Conservation (phyloP, 2,329 filamentous ascomycete species). For the Penicillium digitatum region DNA sequence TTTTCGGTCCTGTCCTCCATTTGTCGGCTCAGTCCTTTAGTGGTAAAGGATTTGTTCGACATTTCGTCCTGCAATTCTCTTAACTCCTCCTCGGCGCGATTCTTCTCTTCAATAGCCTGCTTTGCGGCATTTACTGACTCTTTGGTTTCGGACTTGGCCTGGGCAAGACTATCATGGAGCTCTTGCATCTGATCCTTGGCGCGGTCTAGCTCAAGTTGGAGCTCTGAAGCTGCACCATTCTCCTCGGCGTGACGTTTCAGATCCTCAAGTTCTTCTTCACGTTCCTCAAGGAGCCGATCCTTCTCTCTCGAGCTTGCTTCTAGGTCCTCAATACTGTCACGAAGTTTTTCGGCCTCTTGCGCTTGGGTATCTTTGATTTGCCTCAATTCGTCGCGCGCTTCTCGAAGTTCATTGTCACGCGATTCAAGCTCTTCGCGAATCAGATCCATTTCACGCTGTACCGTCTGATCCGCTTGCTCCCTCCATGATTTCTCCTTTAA, state of each 20-base stretch:
- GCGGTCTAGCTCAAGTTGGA: constrained; percentile 49
- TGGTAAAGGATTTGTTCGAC: constrained; percentile 72
- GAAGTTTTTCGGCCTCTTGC: constrained; percentile 62
- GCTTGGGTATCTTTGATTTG: constrained; percentile 52
- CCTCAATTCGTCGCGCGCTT: constrained; percentile 53
- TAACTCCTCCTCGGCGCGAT: constrained; percentile 53
- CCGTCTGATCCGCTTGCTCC: constrained; percentile 67
- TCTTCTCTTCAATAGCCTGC: constrained; percentile 52
- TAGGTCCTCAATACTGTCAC: constrained; percentile 70
- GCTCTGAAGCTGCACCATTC: constrained; percentile 42
- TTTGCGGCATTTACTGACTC: constrained; percentile 45
- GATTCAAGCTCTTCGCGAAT: constrained; percentile 50
- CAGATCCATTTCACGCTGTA: constrained; percentile 57
- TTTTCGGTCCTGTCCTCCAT: constrained; percentile 66
- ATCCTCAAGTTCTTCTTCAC: constrained; percentile 67
- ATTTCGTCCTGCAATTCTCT: constrained; percentile 68
- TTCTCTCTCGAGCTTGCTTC: constrained; percentile 73
- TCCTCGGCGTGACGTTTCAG: constrained; percentile 39
- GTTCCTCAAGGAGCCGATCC: constrained; percentile 66
- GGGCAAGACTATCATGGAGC: constrained; percentile 42
- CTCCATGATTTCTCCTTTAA: constrained; percentile 77
- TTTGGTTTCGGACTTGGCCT: constrained; percentile 34
- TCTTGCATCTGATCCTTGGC: constrained; percentile 45
- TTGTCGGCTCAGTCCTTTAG: constrained; percentile 69
- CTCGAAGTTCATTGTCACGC: constrained; percentile 43